Conservation (phyloP, 768 basidiomycete genomes). For the Leccinum truebloodii region DNA sequence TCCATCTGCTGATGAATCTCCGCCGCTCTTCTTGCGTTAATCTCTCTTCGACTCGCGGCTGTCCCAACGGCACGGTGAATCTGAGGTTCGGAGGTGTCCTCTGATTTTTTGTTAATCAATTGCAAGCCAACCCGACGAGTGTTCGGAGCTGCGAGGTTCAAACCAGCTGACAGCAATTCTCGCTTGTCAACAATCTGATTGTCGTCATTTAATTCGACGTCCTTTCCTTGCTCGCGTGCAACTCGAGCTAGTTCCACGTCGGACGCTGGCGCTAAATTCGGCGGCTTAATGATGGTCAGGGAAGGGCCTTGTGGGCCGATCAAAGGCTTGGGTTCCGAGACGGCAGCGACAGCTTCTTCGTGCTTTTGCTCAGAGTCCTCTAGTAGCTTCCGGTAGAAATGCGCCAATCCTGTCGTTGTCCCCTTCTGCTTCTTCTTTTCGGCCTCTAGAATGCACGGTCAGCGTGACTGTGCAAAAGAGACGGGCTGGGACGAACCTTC, state of each 20-base stretch:
- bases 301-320: constrained; percentile 62
- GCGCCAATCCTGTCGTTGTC: constrained; percentile 73
- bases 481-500: constrained; percentile 64
- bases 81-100: constrained; percentile 37
- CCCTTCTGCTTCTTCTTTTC: constrained; percentile 62
- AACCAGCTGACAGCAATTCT: constrained; percentile 84
- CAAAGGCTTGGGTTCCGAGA: constrained; percentile 48
- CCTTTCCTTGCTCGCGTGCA: constrained; percentile 74
- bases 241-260: constrained; percentile 73
- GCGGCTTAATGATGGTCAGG: constrained; percentile 76
- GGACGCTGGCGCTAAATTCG: constrained; percentile 59
- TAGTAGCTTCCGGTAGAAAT: constrained; percentile 78
- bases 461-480: neutral
- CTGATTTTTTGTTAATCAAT: constrained; percentile 25
- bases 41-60: constrained; percentile 78
- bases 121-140: constrained; percentile 67
- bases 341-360: constrained; percentile 84
- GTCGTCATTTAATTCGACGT: constrained; percentile 94
- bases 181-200: constrained; percentile 97
- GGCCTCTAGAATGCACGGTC: constrained; percentile 39
- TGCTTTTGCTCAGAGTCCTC: constrained; percentile 82
- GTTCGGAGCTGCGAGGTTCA: constrained; percentile 86
- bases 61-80: constrained; percentile 79
- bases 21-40: constrained; percentile 77
- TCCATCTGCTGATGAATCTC: constrained; percentile 81